Percentiles rank a stretch among this genome's conserved stretches.
These are phyloP conservation scores for Bolboschoenus planiculmis DNA, from an alignment of 176 grass and related monocot species.

Conservation along the genomic window DNA sequence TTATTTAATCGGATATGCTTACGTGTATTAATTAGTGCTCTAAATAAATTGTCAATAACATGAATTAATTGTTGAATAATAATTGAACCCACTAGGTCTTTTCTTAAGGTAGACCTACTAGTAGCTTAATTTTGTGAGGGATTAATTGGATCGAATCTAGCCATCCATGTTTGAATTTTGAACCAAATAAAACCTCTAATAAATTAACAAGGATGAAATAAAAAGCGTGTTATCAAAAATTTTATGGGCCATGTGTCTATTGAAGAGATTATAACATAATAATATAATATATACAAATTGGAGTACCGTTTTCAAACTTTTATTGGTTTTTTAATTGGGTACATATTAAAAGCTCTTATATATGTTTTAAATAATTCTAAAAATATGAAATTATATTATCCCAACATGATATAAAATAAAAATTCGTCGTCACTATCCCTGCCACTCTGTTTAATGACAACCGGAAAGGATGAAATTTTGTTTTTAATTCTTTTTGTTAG, in stretches of 20 bases:
- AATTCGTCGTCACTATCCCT: no score
- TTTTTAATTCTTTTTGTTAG: neutral
- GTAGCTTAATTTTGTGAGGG: neutral
- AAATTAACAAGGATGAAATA: neutral
- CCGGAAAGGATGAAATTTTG: no score
- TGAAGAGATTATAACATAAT: neutral
- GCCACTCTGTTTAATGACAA: no score
- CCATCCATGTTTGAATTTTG: neutral
- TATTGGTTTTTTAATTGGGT: neutral
- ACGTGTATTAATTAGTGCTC: no score
- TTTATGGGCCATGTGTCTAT: neutral
- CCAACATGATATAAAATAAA: neutral
- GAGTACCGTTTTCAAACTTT: neutral
- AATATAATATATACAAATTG: neutral
- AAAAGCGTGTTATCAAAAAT: neutral
- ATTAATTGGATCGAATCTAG: neutral
- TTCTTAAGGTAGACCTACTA: neutral
- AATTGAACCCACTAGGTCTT: neutral
- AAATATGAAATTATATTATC: neutral
- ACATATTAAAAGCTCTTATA: neutral
- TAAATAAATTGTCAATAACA: neutral
- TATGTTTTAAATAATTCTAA: neutral
- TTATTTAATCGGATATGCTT: no score
- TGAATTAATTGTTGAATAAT: neutral
- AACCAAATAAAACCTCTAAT: neutral